phyloP scores from a whole-genome alignment of 495 filamentous ascomycete species.

The Neurospora sp. region DNA sequence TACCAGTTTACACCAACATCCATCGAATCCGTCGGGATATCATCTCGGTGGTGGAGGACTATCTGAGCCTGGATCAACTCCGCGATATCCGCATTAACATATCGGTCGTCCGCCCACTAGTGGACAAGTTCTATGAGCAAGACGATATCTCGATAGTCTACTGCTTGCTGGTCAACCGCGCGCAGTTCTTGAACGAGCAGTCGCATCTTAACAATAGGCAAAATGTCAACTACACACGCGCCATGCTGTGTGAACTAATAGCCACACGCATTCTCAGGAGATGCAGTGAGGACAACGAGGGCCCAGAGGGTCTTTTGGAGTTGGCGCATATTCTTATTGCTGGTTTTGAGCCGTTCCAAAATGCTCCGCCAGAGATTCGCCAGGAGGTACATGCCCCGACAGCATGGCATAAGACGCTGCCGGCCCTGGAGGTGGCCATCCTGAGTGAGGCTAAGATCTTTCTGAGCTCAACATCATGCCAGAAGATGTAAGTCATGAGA shows the following conservation, averaged over 20 bases:
- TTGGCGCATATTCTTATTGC: constrained; percentile 62
- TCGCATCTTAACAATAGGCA: constrained; percentile 54
- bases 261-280: constrained; percentile 55
- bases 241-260: constrained; percentile 58
- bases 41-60: constrained; percentile 41
- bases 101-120: constrained; percentile 56
- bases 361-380: constrained; percentile 49
- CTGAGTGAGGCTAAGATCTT: constrained; percentile 59
- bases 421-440: constrained; percentile 61
- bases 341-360: constrained; percentile 64
- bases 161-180: constrained; percentile 61
- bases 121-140: constrained; percentile 58
- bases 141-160: constrained; percentile 61
- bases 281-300: constrained; percentile 57
- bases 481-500: constrained; percentile 42
- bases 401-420: constrained; percentile 49
- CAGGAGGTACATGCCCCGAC: constrained; percentile 35
- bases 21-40: constrained; percentile 44
- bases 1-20: constrained; percentile 45
- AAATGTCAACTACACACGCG: constrained; percentile 58
- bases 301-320: constrained; percentile 47
- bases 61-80: constrained; percentile 53
- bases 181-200: constrained; percentile 59
- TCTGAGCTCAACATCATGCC: constrained; percentile 55
- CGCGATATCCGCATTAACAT: constrained; percentile 60